Percentiles rank a stretch among this genome's conserved stretches.
phyloP scores from a whole-genome alignment of 768 basidiomycete species.

The Hirschioporus abietinus region DNA sequence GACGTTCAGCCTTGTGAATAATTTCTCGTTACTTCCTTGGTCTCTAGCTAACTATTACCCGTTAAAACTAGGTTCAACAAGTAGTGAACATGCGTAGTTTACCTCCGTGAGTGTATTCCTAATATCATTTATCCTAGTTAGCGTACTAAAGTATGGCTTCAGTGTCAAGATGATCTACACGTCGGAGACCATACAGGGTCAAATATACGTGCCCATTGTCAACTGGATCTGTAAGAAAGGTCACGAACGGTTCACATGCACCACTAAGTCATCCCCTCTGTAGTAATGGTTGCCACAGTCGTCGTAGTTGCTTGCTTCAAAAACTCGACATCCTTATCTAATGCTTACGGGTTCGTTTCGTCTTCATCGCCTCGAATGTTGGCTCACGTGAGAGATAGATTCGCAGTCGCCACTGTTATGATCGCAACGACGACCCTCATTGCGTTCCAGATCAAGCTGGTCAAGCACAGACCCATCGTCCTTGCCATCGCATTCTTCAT shows the following conservation, averaged over 20 bases:
- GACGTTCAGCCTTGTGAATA: slow-evolving; percentile 36
- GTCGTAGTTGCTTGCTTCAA: slow-evolving; percentile 54
- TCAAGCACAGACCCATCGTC: slow-evolving; percentile 43
- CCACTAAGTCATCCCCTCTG: neutral
- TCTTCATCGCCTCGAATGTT: neutral
- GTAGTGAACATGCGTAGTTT: slow-evolving; percentile 56
- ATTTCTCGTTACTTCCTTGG: neutral
- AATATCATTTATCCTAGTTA: neutral
- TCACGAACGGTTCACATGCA: slow-evolving; percentile 2
- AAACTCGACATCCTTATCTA: slow-evolving; percentile 46
- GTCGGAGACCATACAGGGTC: slow-evolving; percentile 54
- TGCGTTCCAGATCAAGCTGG: slow-evolving; percentile 49
- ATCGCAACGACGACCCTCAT: slow-evolving; percentile 54
- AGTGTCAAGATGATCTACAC: slow-evolving; percentile 53
- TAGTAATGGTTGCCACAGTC: slow-evolving; percentile 46
- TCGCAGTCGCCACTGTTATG: slow-evolving; percentile 64
- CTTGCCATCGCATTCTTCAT: slow-evolving; percentile 43
- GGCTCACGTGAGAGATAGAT: slow-evolving; percentile 33
- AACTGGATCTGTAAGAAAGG: slow-evolving; percentile 44
- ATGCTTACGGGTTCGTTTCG: slow-evolving; percentile 38
- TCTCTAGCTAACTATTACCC: neutral
- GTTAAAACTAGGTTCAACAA: slow-evolving; percentile 43
- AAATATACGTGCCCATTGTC: slow-evolving; percentile 59
- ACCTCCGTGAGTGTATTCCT: slow-evolving; percentile 32
- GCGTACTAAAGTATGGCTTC: neutral